phyloP scores from a whole-genome alignment of 257 asterid genomes.

The Henckelia pumila region DNA sequence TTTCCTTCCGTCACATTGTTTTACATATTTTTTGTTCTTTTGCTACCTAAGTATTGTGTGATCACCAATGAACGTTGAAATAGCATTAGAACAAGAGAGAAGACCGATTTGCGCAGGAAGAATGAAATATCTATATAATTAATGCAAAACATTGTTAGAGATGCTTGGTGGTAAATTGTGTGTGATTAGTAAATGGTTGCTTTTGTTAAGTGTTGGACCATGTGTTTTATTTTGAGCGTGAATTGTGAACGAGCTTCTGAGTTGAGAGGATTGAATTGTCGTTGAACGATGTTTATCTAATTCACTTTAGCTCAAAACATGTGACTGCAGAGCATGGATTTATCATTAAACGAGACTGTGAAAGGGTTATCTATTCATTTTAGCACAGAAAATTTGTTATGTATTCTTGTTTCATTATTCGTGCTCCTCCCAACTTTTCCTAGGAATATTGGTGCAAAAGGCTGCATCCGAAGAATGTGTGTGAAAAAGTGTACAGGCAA shows the following conservation, averaged over 20 bases:
- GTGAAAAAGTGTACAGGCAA: constrained; percentile 96
- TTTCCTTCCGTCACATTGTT: constrained; percentile 9
- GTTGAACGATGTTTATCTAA: background rate
- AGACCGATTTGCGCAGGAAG: background rate
- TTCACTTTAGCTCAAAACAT: background rate
- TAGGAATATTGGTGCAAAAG: constrained; percentile 99
- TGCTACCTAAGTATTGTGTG: background rate
- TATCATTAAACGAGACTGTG: background rate
- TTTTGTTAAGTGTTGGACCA: constrained; percentile 9
- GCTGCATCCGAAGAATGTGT: constrained; percentile 91
- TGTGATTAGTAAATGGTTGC: constrained; percentile 20
- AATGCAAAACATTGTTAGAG: constrained; percentile 1
- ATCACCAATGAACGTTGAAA: constrained; percentile 8
- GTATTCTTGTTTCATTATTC: constrained; percentile 21
- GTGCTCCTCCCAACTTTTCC: constrained; percentile 14
- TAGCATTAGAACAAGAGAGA: constrained; percentile 18
- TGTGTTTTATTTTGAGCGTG: background rate
- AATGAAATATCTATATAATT: constrained; percentile 4
- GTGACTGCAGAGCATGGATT: background rate
- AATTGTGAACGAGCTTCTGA: constrained; percentile 13
- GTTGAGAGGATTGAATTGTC: background rate
- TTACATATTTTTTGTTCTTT: background rate
- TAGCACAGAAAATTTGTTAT: background rate
- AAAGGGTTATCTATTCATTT: constrained; percentile 11
- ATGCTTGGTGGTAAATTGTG: constrained; percentile 21